A percentile compares a stretch with the other conserved stretches of the same genome.
Evolutionary conservation across 768 basidiomycete genomes (phyloP).

Genomic region (Pleurotus cornucopiae): DNA sequence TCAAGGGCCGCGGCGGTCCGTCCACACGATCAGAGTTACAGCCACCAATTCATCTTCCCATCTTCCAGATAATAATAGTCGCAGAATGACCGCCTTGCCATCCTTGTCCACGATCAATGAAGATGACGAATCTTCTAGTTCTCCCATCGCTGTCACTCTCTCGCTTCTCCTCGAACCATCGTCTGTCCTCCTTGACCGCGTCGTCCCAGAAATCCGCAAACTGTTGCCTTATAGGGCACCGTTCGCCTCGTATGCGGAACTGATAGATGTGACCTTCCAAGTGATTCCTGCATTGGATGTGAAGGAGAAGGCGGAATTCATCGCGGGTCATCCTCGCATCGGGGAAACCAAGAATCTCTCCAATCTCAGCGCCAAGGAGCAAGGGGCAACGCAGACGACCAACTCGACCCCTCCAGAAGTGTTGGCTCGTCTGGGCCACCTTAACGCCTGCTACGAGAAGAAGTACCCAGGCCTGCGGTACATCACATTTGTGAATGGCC

Average conservation of each 20-base stretch:
- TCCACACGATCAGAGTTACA: neutral
- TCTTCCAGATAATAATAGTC: no score
- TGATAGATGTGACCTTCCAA: constrained; percentile 52
- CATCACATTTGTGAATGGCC: constrained; percentile 90
- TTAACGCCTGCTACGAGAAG: constrained; percentile 76
- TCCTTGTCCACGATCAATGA: constrained; percentile 26
- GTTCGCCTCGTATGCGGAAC: constrained; percentile 40
- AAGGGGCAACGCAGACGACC: constrained; percentile 38
- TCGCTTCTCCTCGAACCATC: constrained; percentile 50
- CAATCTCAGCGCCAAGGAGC: constrained; percentile 74
- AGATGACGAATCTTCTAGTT: constrained; percentile 24
- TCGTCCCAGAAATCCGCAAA: constrained; percentile 46
- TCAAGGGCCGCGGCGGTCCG: constrained; percentile 5
- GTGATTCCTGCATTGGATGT: constrained; percentile 51
- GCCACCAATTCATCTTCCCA: no score
- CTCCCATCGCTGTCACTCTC: constrained; percentile 29
- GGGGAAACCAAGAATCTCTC: constrained; percentile 79
- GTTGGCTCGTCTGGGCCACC: constrained; percentile 62
- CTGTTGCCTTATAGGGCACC: constrained; percentile 15
- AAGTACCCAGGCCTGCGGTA: constrained; percentile 75
- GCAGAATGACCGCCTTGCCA: constrained; percentile 17
- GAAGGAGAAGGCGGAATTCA: constrained; percentile 53
- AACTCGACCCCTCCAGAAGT: constrained; percentile 68
- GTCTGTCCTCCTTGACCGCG: constrained; percentile 38
- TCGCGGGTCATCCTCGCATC: constrained; percentile 85